Evolutionary conservation across 1,139 yeast genomes (phyloP).

Genomic region (Yamadazyma diospyri): DNA sequence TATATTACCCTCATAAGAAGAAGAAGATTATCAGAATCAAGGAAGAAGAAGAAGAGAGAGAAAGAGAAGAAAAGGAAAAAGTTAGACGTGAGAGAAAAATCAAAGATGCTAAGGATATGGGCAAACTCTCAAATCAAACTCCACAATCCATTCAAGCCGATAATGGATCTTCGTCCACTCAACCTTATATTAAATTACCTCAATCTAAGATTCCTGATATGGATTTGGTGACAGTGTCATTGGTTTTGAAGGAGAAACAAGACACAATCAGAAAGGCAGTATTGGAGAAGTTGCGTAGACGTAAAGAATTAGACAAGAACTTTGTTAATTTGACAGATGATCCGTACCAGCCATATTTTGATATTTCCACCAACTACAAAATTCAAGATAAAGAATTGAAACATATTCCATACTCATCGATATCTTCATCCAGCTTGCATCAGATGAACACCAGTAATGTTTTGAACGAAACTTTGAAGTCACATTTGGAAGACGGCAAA

Average conservation of each 20-base stretch:
- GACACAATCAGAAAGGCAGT: slow-evolving; percentile 78
- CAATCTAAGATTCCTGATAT: slow-evolving; percentile 91
- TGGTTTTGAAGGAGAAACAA: slow-evolving; percentile 71
- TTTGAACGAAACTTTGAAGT: slow-evolving; percentile 39
- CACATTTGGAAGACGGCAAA: slow-evolving; percentile 38
- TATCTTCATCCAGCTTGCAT: slow-evolving; percentile 66
- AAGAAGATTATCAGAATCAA: slow-evolving; percentile 48
- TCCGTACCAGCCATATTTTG: slow-evolving; percentile 84
- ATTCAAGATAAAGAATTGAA: slow-evolving; percentile 49
- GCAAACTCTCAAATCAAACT: slow-evolving; percentile 13
- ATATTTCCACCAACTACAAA: slow-evolving; percentile 54
- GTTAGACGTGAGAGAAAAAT: slow-evolving; percentile 23
- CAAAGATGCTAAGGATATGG: slow-evolving; percentile 8
- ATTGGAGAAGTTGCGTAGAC: slow-evolving; percentile 70
- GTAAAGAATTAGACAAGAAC: slow-evolving; percentile 67
- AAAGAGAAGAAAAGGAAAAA: slow-evolving; percentile 27
- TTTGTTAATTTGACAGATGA: slow-evolving; percentile 88
- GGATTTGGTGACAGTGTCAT: slow-evolving; percentile 80
- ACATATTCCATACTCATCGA: slow-evolving; percentile 79
- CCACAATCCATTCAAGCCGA: slow-evolving; percentile 41
- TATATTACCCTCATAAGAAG: slow-evolving; percentile 74
- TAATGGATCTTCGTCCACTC: slow-evolving; percentile 41
- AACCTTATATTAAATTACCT: slow-evolving; percentile 83
- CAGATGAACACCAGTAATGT: slow-evolving; percentile 65
- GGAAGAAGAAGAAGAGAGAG: slow-evolving; percentile 37